Evolutionary conservation across 2,329 filamentous ascomycete species (phyloP), one percentile per base, ranked within the genome.

Genomic region (Claviceps quebecensis): DNA sequence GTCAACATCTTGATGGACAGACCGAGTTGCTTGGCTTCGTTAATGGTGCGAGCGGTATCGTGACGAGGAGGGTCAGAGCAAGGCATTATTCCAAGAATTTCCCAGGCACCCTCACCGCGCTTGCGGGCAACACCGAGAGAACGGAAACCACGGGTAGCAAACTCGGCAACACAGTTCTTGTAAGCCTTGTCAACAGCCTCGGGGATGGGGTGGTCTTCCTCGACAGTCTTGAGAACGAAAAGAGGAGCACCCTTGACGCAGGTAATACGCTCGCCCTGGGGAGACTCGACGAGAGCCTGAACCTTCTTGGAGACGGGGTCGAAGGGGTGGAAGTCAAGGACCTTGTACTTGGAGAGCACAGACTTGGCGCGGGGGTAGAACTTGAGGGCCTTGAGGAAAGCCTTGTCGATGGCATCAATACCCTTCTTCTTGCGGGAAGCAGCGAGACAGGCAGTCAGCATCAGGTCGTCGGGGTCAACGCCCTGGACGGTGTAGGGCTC

Each of bases 1-100:
- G 89, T 95, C 72, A 95, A 80, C 87, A 95, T 95, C 78, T 95
- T 95, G 72, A 95, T 89, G 59, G 85, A 89, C 55, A 95, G 76
- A 75, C 88, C 88, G 53, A 95, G 81, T 57, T 75, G 78, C 77
- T 93, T 91, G 63, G 88, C 88, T 71, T 95, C 88, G 68, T 86
- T 84, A 72, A 95, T 86, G 55, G 89, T 95, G 68, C 87, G 86
- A 62, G 83, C 87, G 60, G 89, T 95, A 65, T 95, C 88, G 73
- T 94, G 83, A 64, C 89, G 86, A 60, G 88, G 88, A 61, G 89
- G 89, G 68, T 95, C 88, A 61, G 84, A 87, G 78, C 88, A 95
- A 64, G 89, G 88, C 86, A 95, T 91, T 63, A 95, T 95, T 63
- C 88, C 88, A 60, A 95, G 82, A 60, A 95, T 90, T 69, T 95